phyloP scores from a whole-genome alignment of 164 flowering plant species.

The Cinnamomum chago region DNA sequence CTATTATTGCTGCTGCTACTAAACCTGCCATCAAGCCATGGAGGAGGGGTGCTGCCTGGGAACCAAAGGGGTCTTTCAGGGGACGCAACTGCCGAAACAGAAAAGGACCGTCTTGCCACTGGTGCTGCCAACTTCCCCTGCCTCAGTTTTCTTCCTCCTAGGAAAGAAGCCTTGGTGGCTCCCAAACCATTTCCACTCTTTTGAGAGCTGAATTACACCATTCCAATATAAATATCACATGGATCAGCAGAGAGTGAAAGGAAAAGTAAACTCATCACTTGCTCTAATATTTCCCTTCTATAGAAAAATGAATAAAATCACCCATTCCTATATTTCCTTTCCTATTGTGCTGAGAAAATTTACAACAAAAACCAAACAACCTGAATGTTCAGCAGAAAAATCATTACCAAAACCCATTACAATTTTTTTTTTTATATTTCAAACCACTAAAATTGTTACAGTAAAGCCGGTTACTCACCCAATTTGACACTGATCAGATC shows the following conservation, averaged over 20 bases:
- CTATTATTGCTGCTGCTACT: background rate
- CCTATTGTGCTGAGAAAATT: no score
- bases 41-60: slow-evolving; percentile 97
- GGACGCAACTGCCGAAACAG: slow-evolving; percentile 55
- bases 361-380: background rate
- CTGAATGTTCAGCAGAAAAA: background rate
- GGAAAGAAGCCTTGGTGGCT: slow-evolving; percentile 64
- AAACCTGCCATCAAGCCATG: slow-evolving; percentile 97
- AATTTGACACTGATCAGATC: no score
- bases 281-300: background rate
- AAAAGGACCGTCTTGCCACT: slow-evolving; percentile 20
- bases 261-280: background rate
- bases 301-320: background rate
- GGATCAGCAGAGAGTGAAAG: background rate
- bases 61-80: slow-evolving; percentile 91
- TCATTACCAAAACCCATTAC: background rate
- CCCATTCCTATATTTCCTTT: background rate
- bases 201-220: slow-evolving; percentile 48
- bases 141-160: slow-evolving; percentile 60
- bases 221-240: background rate
- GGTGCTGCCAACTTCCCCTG: slow-evolving; percentile 32
- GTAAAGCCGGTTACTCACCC: no score
- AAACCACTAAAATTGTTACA: no score
- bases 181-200: slow-evolving; percentile 49
- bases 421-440: background rate